Percentiles rank a stretch among this genome's conserved stretches.
These are phyloP conservation scores for Handroanthus guayacan DNA, from an alignment of 257 asterid genomes.

Conservation along the genomic window DNA sequence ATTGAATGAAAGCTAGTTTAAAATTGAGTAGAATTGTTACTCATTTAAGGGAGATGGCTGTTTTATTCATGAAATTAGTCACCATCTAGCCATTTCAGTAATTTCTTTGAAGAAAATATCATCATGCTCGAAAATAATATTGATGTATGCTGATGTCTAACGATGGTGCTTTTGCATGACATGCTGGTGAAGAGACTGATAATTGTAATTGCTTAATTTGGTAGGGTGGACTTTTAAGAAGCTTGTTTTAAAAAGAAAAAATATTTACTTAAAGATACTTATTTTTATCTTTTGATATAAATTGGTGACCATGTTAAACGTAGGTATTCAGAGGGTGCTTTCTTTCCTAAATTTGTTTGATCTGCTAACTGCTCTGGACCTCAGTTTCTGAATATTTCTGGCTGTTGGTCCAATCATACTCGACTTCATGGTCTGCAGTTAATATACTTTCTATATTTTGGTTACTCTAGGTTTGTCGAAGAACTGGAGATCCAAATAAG, in stretches of 20 bases:
- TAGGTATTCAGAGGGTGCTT: slow-evolving; percentile 8
- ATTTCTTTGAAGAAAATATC: not conserved
- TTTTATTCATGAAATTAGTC: slow-evolving; percentile 16
- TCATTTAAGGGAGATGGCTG: slow-evolving; percentile 7
- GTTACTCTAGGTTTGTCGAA: slow-evolving; percentile 72
- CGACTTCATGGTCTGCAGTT: slow-evolving; percentile 22
- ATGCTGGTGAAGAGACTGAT: slow-evolving; percentile 22
- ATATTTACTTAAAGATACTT: not conserved
- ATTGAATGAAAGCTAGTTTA: not conserved
- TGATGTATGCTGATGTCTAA: not conserved
- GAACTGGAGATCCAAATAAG: slow-evolving; percentile 93
- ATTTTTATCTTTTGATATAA: not conserved
- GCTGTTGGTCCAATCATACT: slow-evolving; percentile 9
- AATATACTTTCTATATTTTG: slow-evolving; percentile 28
- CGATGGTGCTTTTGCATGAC: slow-evolving; percentile 25
- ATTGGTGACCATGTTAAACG: slow-evolving; percentile 10
- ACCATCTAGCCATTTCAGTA: not conserved
- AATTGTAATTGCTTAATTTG: not conserved
- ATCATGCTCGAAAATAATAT: not conserved
- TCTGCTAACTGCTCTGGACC: not conserved
- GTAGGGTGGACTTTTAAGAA: not conserved
- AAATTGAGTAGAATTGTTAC: not conserved
- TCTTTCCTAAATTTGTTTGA: slow-evolving; percentile 28
- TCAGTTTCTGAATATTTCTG: slow-evolving; percentile 26
- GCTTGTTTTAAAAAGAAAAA: not conserved